Base-by-base conservation (phyloP, 345 rosid species). In the Hevea brasiliensis region DNA sequence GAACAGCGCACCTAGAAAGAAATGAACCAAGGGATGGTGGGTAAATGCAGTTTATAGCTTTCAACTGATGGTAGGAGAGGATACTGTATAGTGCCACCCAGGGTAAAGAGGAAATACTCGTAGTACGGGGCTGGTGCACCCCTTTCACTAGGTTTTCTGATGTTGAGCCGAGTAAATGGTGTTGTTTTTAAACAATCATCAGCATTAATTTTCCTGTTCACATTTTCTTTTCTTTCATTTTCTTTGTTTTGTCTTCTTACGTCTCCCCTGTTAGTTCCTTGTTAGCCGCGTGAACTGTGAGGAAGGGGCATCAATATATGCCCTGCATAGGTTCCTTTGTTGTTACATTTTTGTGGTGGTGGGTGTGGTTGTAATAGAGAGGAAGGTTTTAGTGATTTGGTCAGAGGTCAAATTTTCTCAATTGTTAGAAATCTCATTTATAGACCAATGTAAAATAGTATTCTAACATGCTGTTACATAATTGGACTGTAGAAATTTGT, bases 341-440 rank as follows among this genome's bases (percentile, higher is more conserved):
- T 72, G 70, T 77, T 77, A n/a, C 66, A 82, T 81, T 84, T 77
- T 83, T 75, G 85, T 73, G 81, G 47, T 58, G 67, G 81, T 65
- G 85, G 82, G 42, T 63, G 76, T 73, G 79, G 70, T 24, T 73
- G 72, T 75, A 65, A 68, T 65, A 74, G 70, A 60, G 63, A 61
- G 55, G 75, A 54, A 40, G 70, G 73, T 40, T 24, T 67, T 73
- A 67, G 79, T 40, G 41, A 55, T 44, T 32, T 60, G 27, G 70
- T 61, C 60, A 71, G 66, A 59, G 48, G 69, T 77, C 80, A 81
- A 77, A 67, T 79, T 81, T 76, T 85, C 74, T 63, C 61, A 59
- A 54, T 54, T 74, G 80, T 74, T 56, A 42, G 54, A 50, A 29
- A 55, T 65, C 24, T 67, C 63, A 70, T 70, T 75, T 58, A 59